Base-by-base conservation (phyloP, 495 filamentous ascomycete genomes). In the Penicillium argentinense region DNA sequence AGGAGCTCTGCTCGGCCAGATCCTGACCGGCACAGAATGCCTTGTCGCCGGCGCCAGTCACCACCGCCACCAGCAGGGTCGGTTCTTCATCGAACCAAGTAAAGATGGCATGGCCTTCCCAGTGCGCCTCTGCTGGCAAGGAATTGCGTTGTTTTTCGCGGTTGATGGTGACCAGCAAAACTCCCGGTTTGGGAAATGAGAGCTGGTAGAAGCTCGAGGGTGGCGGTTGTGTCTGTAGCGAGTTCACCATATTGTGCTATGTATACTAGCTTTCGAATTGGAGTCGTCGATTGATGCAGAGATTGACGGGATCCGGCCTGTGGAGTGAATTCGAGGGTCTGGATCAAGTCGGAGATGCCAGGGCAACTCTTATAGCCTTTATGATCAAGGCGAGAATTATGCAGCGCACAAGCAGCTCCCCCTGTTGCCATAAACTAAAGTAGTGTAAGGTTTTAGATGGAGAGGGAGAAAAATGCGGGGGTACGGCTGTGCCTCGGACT, bases 1-100 rank as follows among this genome's bases (percentile, higher is more conserved):
- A 51, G 4, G 42, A 5, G 46, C 30, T 39, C 32, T 60, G 56
- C 16, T 62, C 68, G 26, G 60, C 57, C 29, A 79, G 43, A 51
- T 79, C 75, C 19, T 71, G 67, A 0, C 77, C 77, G 0, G 77
- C 74, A 47, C 71, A 80, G 42, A 80, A 80, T 0, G 73, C 71
- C 34, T 69, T 69, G 2, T 76, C 67, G 8, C 77, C 77, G 3
- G 54, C 56, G 9, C 76, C 77, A 0, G 77, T 80, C 32, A 80
- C 53, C 26, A 80, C 67, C 0, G 63, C 72, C 8, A 75, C 69
- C 4, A 72, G 66, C n/a, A 79, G 52, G 6, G 52, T 57, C 2
- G 76, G 73, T 47, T 78, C 73, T 4, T 56, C 54, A 47, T 80
- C 76, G 42, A 76, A 66, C 74, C 76, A 80, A 27, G 63, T 48